Conservation (phyloP, 192 early-diverging fungal genomes). For the Mortierella antarctica region DNA sequence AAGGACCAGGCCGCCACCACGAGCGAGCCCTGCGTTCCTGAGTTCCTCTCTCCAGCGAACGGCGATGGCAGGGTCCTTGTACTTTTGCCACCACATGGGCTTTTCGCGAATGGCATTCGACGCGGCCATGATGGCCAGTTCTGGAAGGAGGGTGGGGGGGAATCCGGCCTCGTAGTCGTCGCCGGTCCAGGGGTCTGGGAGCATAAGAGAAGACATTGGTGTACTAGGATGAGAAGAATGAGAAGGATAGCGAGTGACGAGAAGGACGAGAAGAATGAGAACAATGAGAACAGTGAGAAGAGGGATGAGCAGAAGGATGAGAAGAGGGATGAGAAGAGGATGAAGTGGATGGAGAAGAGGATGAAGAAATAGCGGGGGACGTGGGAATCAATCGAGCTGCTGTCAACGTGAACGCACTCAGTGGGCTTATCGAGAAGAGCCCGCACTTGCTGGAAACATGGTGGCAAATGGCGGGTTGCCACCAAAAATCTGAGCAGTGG, state of each 20-base stretch:
- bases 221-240: not conserved
- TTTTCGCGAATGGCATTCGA: constrained; percentile 52
- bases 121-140: constrained; percentile 18
- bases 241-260: not conserved
- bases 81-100: constrained; percentile 51
- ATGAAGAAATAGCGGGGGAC: not conserved
- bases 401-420: too few relatives aligned
- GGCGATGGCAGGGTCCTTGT: constrained; percentile 35
- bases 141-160: constrained; percentile 20
- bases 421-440: too few relatives aligned
- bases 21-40: not conserved
- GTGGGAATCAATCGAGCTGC: too few relatives aligned
- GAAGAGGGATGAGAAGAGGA: not conserved
- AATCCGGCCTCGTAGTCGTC: constrained; percentile 34
- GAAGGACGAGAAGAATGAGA: not conserved
- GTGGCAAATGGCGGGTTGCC: too few relatives aligned
- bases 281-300: not conserved
- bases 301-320: not conserved
- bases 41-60: constrained; percentile 13
- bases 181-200: constrained; percentile 28
- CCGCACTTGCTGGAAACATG: too few relatives aligned
- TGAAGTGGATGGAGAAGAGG: not conserved
- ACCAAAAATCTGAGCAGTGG: too few relatives aligned
- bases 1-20: not conserved
- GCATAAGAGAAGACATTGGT: not conserved